Percentiles rank a stretch among this genome's conserved stretches.
phyloP scores from a whole-genome alignment of 495 filamentous ascomycete species.

The Penicillium paradoxum region DNA sequence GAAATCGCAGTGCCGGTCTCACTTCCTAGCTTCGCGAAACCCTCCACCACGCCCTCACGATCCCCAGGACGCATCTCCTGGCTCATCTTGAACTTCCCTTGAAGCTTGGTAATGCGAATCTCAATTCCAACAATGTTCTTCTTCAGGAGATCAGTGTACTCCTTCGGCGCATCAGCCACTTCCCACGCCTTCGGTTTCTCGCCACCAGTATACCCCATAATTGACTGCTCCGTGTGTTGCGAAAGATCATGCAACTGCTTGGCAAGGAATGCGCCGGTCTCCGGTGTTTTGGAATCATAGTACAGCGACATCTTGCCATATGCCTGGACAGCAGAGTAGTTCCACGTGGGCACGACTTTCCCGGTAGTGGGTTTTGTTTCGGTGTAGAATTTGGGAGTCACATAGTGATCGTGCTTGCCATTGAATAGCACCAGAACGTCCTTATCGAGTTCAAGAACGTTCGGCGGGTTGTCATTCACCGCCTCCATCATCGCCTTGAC shows the following conservation, averaged over 20 bases:
- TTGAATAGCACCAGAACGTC: conserved; percentile 50
- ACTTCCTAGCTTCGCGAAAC: conserved; percentile 40
- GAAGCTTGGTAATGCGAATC: conserved; percentile 43
- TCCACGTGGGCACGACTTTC: conserved; percentile 54
- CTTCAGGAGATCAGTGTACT: conserved; percentile 45
- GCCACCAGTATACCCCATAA: conserved; percentile 38
- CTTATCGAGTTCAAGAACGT: conserved; percentile 21
- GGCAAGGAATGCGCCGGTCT: conserved; percentile 33
- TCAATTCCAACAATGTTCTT: conserved; percentile 53
- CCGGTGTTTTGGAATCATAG: conserved; percentile 27
- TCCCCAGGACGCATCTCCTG: conserved; percentile 48
- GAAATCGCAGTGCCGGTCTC: conserved; percentile 23
- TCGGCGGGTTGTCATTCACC: neutral
- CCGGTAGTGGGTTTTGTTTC: conserved; percentile 48
- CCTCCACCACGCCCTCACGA: conserved; percentile 44
- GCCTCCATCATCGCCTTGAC: conserved; percentile 42
- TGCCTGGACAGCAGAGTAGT: conserved; percentile 46
- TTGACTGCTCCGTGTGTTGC: conserved; percentile 28
- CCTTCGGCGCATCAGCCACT: conserved; percentile 45
- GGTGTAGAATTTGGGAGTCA: conserved; percentile 50
- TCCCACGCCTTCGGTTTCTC: conserved; percentile 35
- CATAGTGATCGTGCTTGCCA: conserved; percentile 40
- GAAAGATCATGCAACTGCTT: conserved; percentile 39
- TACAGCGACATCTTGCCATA: conserved; percentile 42
- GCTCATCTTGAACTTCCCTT: conserved; percentile 56